Evolutionary conservation across 2,329 filamentous ascomycete genomes (phyloP).

Genomic region (Madurella fahalii): DNA sequence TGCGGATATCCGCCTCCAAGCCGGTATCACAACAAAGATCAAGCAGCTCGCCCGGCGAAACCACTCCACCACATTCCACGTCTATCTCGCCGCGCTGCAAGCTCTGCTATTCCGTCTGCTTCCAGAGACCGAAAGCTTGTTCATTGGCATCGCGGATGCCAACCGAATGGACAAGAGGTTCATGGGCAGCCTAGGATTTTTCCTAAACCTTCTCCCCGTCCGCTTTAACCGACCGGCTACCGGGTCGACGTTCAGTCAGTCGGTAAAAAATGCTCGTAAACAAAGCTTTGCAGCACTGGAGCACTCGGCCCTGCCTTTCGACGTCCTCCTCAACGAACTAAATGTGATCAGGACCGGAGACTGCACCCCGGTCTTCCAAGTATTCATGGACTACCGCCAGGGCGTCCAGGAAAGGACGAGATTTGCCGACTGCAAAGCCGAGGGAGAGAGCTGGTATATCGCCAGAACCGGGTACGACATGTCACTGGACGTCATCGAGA

Average conservation of each 20-base stretch:
- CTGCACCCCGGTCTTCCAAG: conserved; percentile 47
- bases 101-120: conserved; percentile 28
- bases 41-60: conserved; percentile 18
- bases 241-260: conserved; percentile 27
- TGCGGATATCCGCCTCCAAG: not conserved
- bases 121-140: conserved; percentile 29
- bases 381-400: conserved; percentile 32
- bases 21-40: conserved; percentile 16
- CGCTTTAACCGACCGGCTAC: conserved; percentile 10
- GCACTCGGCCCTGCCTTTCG: conserved; percentile 45
- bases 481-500: conserved; percentile 37
- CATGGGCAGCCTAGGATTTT: conserved; percentile 33
- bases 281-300: conserved; percentile 34
- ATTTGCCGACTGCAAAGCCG: conserved; percentile 20
- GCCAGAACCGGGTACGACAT: conserved; percentile 30
- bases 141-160: conserved; percentile 39
- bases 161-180: conserved; percentile 30
- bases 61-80: conserved; percentile 30
- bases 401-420: conserved; percentile 20
- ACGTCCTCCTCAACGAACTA: conserved; percentile 44
- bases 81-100: conserved; percentile 33
- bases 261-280: conserved; percentile 25
- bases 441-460: conserved; percentile 14
- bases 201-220: conserved; percentile 39
- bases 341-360: conserved; percentile 36